A percentile compares a stretch with the other conserved stretches of the same genome.
Conservation (phyloP, 352 stramenopile genomes). For the Globisporangium camurandrum region DNA sequence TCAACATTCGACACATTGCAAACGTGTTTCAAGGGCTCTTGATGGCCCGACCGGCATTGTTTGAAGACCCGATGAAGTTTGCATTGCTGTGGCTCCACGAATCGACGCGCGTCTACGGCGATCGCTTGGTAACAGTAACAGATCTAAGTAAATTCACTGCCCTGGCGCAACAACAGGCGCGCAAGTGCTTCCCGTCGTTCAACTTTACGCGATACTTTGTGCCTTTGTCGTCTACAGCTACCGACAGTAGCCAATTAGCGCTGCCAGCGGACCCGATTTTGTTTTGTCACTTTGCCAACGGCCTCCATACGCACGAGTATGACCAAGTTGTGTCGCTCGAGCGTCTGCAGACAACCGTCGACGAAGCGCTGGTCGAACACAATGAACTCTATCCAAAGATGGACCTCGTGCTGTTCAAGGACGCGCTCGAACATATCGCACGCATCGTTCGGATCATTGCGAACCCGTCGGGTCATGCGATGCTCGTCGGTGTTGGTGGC, state of each 20-base stretch:
- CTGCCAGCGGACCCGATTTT: conserved; percentile 75
- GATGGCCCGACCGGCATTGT: conserved; percentile 75
- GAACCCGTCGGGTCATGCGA: conserved; percentile 89
- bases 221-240: conserved; percentile 15
- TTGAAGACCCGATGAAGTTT: conserved; percentile 88
- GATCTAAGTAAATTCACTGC: conserved; percentile 87
- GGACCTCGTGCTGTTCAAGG: conserved; percentile 95
- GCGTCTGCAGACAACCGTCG: conserved; percentile 58
- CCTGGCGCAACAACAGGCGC: conserved; percentile 84
- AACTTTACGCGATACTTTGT: conserved; percentile 89
- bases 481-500: conserved; percentile 92
- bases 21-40: conserved; percentile 94
- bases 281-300: conserved; percentile 92
- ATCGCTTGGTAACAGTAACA: conserved; percentile 83
- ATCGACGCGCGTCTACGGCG: conserved; percentile 91
- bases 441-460: conserved; percentile 93
- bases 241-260: conserved; percentile 7
- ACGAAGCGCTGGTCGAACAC: conserved; percentile 89
- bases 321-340: conserved; percentile 83
- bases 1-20: conserved; percentile 93
- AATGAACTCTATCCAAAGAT: conserved; percentile 91
- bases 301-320: conserved; percentile 84
- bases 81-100: conserved; percentile 96
- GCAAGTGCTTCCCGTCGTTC: conserved; percentile 90
- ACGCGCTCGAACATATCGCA: conserved; percentile 92